Percentiles rank a stretch among this genome's conserved stretches.
phyloP scores from a whole-genome alignment of 2,329 filamentous ascomycete genomes.

The Verticillium nubilum region DNA sequence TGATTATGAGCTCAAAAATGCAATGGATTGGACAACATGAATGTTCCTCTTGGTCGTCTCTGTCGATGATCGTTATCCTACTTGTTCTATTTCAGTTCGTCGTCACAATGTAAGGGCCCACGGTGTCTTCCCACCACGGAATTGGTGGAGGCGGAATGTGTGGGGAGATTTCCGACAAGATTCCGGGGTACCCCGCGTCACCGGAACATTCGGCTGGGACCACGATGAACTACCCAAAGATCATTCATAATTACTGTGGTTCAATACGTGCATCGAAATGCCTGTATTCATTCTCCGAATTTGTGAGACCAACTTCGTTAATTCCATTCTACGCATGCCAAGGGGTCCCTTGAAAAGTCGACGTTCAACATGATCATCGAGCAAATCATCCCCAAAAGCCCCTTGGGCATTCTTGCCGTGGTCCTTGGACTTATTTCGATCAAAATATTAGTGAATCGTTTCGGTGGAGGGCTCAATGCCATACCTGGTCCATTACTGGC shows the following conservation, averaged over 20 bases:
- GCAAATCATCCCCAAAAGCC: neutral
- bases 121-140: neutral
- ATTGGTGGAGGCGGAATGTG: neutral
- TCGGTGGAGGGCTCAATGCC: slow-evolving; percentile 1
- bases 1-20: too few species aligned
- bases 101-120: neutral
- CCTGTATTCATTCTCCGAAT: too few species aligned
- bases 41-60: too few species aligned
- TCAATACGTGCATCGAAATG: too few species aligned
- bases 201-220: neutral
- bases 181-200: neutral
- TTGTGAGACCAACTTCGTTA: too few species aligned
- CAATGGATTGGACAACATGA: too few species aligned
- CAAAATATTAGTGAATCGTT: slow-evolving; percentile 3
- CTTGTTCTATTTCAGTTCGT: neutral
- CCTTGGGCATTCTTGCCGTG: neutral
- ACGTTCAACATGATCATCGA: slow-evolving; percentile 2
- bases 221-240: neutral
- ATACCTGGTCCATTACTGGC: slow-evolving; percentile 64
- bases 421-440: neutral
- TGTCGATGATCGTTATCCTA: neutral
- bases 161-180: neutral
- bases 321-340: too few species aligned
- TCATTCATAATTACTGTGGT: neutral
- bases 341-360: neutral